A percentile compares a stretch with the other conserved stretches of the same genome.
Evolutionary conservation across 306 rosid genomes (phyloP).

Genomic region (Aeschynomene evenia): DNA sequence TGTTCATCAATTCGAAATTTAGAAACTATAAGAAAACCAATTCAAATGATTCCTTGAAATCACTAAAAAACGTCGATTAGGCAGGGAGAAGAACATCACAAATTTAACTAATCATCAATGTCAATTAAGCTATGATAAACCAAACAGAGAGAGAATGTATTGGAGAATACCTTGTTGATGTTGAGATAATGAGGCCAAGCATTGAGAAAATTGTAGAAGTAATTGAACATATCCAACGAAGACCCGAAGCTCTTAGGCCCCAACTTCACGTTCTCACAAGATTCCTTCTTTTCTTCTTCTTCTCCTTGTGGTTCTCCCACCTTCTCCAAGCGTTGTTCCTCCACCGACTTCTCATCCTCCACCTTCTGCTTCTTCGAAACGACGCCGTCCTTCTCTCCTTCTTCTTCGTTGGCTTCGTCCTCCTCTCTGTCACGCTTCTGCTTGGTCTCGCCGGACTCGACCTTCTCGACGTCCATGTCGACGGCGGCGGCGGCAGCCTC

Average conservation of each 20-base stretch:
- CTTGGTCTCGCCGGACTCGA: constrained; percentile 3
- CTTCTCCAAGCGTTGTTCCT: constrained; percentile 53
- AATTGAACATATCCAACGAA: constrained; percentile 65
- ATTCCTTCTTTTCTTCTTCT: constrained; percentile 23
- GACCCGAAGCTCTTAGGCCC: constrained; percentile 61
- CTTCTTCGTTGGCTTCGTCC: constrained; percentile 5
- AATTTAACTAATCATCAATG: neutral
- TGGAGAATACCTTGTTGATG: constrained; percentile 62
- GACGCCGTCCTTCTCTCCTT: neutral
- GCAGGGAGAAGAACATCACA: neutral
- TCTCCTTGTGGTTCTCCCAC: constrained; percentile 30
- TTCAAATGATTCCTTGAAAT: neutral
- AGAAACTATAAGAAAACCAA: neutral
- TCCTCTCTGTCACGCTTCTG: constrained; percentile 40
- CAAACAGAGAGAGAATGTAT: neutral
- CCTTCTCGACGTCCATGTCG: constrained; percentile 43
- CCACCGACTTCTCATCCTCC: constrained; percentile 31
- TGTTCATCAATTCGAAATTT: neutral
- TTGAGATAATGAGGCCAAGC: constrained; percentile 75
- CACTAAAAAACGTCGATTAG: neutral
- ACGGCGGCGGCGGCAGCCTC: neutral
- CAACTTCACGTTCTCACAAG: constrained; percentile 26
- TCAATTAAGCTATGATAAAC: neutral
- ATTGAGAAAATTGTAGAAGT: constrained; percentile 66
- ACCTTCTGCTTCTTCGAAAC: constrained; percentile 41